Conservation (phyloP, 2,329 filamentous ascomycete genomes). For the Neopestalotiopsis sp. region DNA sequence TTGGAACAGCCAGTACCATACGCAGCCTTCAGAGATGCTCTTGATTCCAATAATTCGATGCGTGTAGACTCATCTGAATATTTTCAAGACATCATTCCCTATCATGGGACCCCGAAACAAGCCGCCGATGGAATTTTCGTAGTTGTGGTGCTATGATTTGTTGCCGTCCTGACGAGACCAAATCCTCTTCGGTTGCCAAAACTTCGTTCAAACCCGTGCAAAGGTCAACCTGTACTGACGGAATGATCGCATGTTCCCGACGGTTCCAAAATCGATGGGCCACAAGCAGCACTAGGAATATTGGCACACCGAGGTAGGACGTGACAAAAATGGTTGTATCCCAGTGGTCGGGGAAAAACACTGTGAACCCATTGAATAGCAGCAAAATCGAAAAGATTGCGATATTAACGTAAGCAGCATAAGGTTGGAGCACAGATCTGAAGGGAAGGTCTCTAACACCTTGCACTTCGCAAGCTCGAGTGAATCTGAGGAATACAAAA, state of each 20-base stretch:
- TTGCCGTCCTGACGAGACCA: neutral
- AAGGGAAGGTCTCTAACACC: slow-evolving; percentile 54
- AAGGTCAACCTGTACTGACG: slow-evolving; percentile 55
- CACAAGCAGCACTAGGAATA: slow-evolving; percentile 62
- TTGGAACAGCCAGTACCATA: too few relatives aligned
- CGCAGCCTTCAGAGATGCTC: too few relatives aligned
- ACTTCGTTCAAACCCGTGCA: slow-evolving; percentile 45
- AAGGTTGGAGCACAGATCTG: slow-evolving; percentile 60
- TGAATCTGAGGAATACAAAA: slow-evolving; percentile 63
- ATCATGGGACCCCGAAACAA: too few relatives aligned
- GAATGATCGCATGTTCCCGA: slow-evolving; percentile 56
- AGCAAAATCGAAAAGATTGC: slow-evolving; percentile 56
- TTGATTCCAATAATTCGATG: too few relatives aligned
- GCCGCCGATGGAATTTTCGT: too few relatives aligned
- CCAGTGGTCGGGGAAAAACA: slow-evolving; percentile 66
- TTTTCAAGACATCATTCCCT: too few relatives aligned
- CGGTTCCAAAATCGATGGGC: slow-evolving; percentile 42
- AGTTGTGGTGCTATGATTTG: too few relatives aligned
- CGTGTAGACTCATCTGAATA: too few relatives aligned
- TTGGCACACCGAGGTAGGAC: slow-evolving; percentile 67
- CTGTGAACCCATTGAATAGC: slow-evolving; percentile 67
- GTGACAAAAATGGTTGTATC: slow-evolving; percentile 61
- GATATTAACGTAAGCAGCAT: slow-evolving; percentile 58
- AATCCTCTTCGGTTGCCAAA: neutral
- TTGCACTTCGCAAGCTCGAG: slow-evolving; percentile 51